Base-by-base conservation (phyloP, 257 asterid genomes). In the Ophiorrhiza pumila region DNA sequence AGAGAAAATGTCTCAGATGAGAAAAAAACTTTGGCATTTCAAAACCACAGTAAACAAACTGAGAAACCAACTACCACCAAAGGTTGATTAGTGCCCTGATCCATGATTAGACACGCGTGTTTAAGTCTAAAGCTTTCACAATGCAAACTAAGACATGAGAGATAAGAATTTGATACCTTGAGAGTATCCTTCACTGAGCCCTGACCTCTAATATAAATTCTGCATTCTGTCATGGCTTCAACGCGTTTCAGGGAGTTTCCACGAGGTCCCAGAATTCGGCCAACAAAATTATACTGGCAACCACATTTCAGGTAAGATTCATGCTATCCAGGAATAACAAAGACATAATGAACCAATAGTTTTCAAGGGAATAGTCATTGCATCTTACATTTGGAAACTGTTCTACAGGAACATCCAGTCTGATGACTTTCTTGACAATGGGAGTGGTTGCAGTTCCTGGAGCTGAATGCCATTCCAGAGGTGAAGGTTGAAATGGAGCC, bases 191-290 rank as follows among this genome's bases (percentile, higher is more conserved):
- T 90, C 69, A 90, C 92, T 11, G 96, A 90, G 71, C 96, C 96
- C 52, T 74, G 86, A 61, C 96, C 95, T 74, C 96, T 80, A 32
- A 90, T 90, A 80, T 79, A 90, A 62, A 90, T 85, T 71, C 95
- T 86, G 82, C 96, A 90, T 64, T 89, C 90, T n/a, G 96, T 90
- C 82, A 84, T 53, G 60, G 91, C 90, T 79, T 88, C 96, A 64
- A 88, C 88, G 69, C 93, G 86, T 81, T 90, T 90, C 81, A 90
- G 83, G 74, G 95, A 90, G 81, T 90, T 90, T 41, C 95, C 96
- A 58, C 96, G 95, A 1, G 93, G 93, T 57, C 96, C 93, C 50
- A 90, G 77, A 79, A 90, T 88, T 76, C 95, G 87, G 65, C 96
- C 96, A 14, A 90, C 96, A 81, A 90, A 90, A 78, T 90, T 90